Percentiles rank a stretch among this genome's conserved stretches.
Conservation (phyloP, 2,329 filamentous ascomycete genomes). For the Botrytis fragariae region DNA sequence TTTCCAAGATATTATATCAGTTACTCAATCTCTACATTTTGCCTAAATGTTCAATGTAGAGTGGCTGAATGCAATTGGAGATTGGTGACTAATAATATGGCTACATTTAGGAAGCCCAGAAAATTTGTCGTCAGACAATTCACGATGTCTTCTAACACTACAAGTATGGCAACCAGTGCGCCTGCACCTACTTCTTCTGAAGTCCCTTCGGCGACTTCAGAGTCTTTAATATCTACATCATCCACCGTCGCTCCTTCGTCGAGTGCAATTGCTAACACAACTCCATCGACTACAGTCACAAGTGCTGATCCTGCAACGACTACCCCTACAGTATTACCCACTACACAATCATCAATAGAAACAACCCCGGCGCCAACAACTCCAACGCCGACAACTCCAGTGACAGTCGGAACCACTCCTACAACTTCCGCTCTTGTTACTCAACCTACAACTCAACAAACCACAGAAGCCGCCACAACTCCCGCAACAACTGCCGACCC, state of each 20-base stretch:
- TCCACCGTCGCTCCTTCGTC: constrained; percentile 18
- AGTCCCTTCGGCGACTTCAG: constrained; percentile 25
- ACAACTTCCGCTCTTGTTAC: constrained; percentile 21
- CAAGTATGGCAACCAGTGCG: constrained; percentile 31
- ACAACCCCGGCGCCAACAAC: constrained; percentile 21
- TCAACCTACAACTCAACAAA: constrained; percentile 7
- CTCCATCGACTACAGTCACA: constrained; percentile 29
- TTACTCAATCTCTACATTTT: not conserved
- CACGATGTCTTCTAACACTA: constrained; percentile 34
- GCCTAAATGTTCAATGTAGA: constrained; percentile 1
- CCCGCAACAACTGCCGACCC: constrained; percentile 28
- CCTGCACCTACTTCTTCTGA: constrained; percentile 19
- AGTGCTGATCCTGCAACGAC: constrained; percentile 17
- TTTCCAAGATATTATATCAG: not conserved
- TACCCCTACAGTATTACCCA: not conserved
- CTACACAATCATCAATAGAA: constrained; percentile 20
- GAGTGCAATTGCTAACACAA: constrained; percentile 35
- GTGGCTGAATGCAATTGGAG: not conserved
- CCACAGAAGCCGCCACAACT: constrained; percentile 31
- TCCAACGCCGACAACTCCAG: constrained; percentile 23
- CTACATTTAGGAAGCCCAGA: constrained; percentile 23
- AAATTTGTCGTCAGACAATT: constrained; percentile 29
- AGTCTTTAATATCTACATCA: not conserved
- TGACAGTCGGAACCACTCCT: constrained; percentile 15
- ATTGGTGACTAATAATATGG: constrained; percentile 31